Evolutionary conservation across 495 filamentous ascomycete genomes (phyloP).

Genomic region (Neurospora sp.): DNA sequence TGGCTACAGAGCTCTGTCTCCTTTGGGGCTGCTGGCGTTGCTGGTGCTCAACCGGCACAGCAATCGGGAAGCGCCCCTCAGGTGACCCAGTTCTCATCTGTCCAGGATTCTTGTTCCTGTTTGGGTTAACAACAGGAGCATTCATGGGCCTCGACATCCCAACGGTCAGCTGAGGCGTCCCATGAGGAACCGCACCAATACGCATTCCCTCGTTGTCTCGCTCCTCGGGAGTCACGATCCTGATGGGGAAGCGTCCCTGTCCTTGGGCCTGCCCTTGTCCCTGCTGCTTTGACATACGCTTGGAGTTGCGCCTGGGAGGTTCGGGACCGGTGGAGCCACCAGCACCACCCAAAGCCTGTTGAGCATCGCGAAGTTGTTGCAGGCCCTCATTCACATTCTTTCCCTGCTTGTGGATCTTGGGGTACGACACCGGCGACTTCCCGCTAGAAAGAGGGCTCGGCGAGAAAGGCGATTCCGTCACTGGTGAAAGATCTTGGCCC

Average conservation of each 20-base stretch:
- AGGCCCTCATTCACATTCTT: constrained; percentile 4
- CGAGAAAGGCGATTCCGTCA: constrained; percentile 30
- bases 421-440: constrained; percentile 32
- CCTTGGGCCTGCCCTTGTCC: not conserved
- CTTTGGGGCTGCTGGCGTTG: not conserved
- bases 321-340: not conserved
- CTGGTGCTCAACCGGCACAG: constrained; percentile 3
- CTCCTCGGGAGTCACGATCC: not conserved
- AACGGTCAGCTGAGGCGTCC: not conserved
- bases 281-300: not conserved
- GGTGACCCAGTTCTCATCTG: constrained; percentile 21
- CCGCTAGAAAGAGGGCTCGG: constrained; percentile 17
- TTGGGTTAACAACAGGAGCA: constrained; percentile 10
- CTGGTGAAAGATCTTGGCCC: constrained; percentile 30
- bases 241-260: not conserved
- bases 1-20: not conserved
- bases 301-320: not conserved
- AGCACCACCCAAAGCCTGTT: not conserved
- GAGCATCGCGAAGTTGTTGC: constrained; percentile 1
- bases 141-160: constrained; percentile 6
- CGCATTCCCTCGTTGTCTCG: not conserved
- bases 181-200: not conserved
- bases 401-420: constrained; percentile 26
- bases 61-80: constrained; percentile 2
- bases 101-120: constrained; percentile 15